Evolutionary conservation across 2,329 filamentous ascomycete genomes (phyloP).

Genomic region (Hymenoscyphus repandus): DNA sequence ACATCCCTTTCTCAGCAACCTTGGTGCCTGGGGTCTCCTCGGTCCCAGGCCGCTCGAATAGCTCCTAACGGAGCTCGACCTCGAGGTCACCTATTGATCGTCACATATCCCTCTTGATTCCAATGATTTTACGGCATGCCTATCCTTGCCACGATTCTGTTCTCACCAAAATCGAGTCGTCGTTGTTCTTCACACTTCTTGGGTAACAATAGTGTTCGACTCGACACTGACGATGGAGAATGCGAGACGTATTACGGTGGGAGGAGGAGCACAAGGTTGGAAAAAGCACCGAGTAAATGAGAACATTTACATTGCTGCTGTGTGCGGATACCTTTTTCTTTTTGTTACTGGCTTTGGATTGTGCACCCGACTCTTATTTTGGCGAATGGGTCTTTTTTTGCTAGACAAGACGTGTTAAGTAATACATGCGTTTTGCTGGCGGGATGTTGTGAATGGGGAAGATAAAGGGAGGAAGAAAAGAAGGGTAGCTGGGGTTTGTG

Average conservation of each 20-base stretch:
- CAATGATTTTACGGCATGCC: too few species aligned
- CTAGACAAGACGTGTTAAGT: background rate
- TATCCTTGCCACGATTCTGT: too few species aligned
- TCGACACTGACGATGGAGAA: too few species aligned
- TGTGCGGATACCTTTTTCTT: constrained; percentile 3
- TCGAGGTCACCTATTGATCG: too few species aligned
- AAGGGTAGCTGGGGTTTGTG: background rate
- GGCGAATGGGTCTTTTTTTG: background rate
- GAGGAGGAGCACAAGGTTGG: background rate
- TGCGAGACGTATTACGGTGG: background rate
- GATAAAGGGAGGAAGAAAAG: background rate
- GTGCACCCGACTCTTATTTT: background rate
- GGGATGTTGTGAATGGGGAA: background rate
- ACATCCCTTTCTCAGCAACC: too few species aligned
- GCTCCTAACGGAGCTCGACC: too few species aligned
- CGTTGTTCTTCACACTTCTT: too few species aligned
- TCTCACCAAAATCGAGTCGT: too few species aligned
- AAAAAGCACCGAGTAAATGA: background rate
- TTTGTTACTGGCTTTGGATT: background rate
- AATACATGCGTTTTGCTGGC: background rate
- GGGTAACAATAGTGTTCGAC: too few species aligned
- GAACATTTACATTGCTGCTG: background rate
- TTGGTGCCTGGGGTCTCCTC: too few species aligned
- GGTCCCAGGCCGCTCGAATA: too few species aligned
- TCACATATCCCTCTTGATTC: too few species aligned